Percentiles rank a stretch among this genome's conserved stretches.
Evolutionary conservation across 169 alveolate genomes (phyloP).

Genomic region (Blepharisma undulans): DNA sequence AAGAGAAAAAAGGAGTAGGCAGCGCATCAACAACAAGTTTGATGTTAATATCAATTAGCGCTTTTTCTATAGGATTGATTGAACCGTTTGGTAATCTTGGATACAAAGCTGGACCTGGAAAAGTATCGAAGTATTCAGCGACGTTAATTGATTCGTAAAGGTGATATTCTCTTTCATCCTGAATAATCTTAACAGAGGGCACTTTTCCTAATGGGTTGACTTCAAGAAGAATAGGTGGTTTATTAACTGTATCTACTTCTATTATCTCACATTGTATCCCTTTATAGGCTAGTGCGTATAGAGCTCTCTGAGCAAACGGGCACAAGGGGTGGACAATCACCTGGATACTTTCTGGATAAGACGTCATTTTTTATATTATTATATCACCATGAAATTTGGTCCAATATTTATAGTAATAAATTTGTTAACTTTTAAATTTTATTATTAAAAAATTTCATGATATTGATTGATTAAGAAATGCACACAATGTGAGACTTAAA

Average conservation of each 20-base stretch:
- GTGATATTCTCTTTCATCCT: neutral
- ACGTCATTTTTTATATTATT: no score
- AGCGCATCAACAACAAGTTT: neutral
- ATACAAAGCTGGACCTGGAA: constrained; percentile 32
- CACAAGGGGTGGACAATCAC: constrained; percentile 33
- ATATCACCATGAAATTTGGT: no score
- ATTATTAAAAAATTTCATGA: no score
- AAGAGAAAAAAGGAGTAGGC: neutral
- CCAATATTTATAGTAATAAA: no score
- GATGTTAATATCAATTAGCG: neutral
- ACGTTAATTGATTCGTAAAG: neutral
- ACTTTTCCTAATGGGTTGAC: constrained; percentile 27
- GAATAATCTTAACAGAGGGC: neutral
- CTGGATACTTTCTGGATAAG: neutral
- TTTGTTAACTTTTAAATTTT: no score
- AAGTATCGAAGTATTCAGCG: neutral
- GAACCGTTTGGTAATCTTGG: constrained; percentile 31
- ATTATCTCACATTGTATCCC: neutral
- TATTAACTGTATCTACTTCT: no score
- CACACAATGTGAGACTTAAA: no score
- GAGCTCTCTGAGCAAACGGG: constrained; percentile 38
- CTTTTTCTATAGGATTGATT: neutral
- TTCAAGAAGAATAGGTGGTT: neutral
- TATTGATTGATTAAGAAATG: no score
- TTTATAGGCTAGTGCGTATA: neutral